Base-by-base conservation (phyloP, 352 stramenopile genomes). In the Globisporangium emineosum region DNA sequence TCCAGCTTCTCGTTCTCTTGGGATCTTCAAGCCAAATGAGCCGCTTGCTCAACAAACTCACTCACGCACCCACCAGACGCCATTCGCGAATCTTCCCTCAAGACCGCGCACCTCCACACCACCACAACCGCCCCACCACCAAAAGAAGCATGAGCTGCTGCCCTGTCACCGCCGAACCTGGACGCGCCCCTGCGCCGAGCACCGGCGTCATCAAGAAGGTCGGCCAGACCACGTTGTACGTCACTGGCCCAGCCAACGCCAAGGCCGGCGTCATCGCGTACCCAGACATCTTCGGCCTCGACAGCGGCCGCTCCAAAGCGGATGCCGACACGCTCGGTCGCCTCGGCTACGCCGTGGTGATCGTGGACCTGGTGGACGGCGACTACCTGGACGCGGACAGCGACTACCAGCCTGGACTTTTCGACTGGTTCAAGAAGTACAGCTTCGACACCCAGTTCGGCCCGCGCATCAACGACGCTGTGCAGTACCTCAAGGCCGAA, bases 251-350 rank as follows among this genome's bases (percentile, higher is more conserved):
- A 3, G 72, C 82, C 42, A 78, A 37, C 32, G 78, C 84, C 69
- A 90, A 86, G 67, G 71, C 79, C 23, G 84, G 82, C 53, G 64
- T 94, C 45, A 66, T 94, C 47, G 86, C 77, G 29, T 88, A 77
- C 65, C 86, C 86, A 10, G 86, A 94, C 65, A 85, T 93, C 62
- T 92, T 82, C 67, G 86, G 86, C 21, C 69, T 90, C 19, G 82
- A 93, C 76, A 93, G 83, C 62, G 83, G 86, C 52, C 86, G 86
- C 72, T 87, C 77, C 65, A 92, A 93, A 77, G 81, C 73, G 9
- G 83, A 94, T 51, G 83, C 81, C 25, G 81, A 91, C 70, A 77
- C 65, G 51, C 65, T 94, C 51, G 85, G 86, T 65, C 84, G 89
- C 62, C 72, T 91, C 37, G 84, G 82, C 57, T 94, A 93, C 72